Percentiles rank a stretch among this genome's conserved stretches.
Evolutionary conservation across 2,329 filamentous ascomycete species (phyloP).

Genomic region (Pseudogymnoascus sp.): DNA sequence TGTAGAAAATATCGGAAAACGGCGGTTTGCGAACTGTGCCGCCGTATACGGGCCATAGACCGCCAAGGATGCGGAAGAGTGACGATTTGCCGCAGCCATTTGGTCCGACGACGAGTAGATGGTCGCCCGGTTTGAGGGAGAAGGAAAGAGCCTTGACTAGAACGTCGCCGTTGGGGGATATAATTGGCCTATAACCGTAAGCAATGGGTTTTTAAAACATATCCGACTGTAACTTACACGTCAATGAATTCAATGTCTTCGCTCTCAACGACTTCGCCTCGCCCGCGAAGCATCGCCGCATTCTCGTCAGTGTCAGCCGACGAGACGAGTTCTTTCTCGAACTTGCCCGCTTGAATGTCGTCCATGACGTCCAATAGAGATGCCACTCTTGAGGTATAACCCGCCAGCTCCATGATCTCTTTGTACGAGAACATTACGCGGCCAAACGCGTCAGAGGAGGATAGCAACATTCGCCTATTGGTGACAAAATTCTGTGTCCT

Average conservation of each 20-base stretch:
- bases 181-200: slow-evolving; percentile 57
- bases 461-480: slow-evolving; percentile 83
- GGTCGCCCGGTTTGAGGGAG: slow-evolving; percentile 74
- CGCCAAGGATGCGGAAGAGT: slow-evolving; percentile 90
- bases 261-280: slow-evolving; percentile 76
- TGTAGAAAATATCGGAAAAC: slow-evolving; percentile 94
- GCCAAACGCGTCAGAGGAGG: slow-evolving; percentile 90
- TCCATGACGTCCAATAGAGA: slow-evolving; percentile 89
- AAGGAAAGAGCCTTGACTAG: slow-evolving; percentile 82
- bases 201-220: slow-evolving; percentile 9
- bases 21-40: slow-evolving; percentile 86
- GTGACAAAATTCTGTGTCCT: slow-evolving; percentile 77
- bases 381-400: slow-evolving; percentile 88
- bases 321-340: slow-evolving; percentile 93
- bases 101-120: slow-evolving; percentile 83
- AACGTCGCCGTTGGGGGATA: slow-evolving; percentile 93
- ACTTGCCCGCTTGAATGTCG: slow-evolving; percentile 80
- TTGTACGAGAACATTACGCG: slow-evolving; percentile 97
- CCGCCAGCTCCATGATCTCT: slow-evolving; percentile 90
- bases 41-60: slow-evolving; percentile 95
- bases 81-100: slow-evolving; percentile 97
- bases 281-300: slow-evolving; percentile 69
- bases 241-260: slow-evolving; percentile 75
- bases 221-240: slow-evolving; percentile 47
- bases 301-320: slow-evolving; percentile 77